Base-by-base conservation (phyloP, 192 early-diverging fungal genomes). In the Linnemannia schmuckeri region DNA sequence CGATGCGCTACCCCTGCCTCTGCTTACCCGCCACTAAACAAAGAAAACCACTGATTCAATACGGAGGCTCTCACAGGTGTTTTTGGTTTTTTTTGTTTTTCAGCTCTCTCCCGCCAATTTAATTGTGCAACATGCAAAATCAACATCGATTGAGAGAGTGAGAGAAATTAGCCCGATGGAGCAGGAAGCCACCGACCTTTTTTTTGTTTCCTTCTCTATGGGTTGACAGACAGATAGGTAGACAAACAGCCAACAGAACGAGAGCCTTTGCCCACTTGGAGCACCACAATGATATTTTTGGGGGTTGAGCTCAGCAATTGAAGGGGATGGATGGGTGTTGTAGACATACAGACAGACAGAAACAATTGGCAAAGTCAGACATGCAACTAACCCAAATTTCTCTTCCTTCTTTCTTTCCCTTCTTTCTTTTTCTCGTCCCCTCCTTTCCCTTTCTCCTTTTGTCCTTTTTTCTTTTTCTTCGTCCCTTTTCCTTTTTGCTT, bases 51-150 rank as follows among this genome's bases (percentile, higher is more conserved):
- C 61, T 66, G 61, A 66, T 30, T 66, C 61, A 57, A 15, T 27
- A 66, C 27, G 30, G 61, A 66, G 61, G 61, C 61, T 66, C 61
- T 66, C 30, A 63, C 57, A 35, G 10, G 10, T 66, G 61, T 9
- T 15, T 33, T n/a, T 30, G 22, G 49, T 52, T 55, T 55, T 9
- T 15, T 33, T 46, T 46, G 8, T 33, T 66, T 66, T 66, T 66
- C 61, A 66, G 61, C 61, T 27, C 61, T 66, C 61, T 66, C 61
- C 61, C 61, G 61, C 61, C 61, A 66, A 66, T 66, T 66, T 66
- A 66, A 33, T 66, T 66, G 27, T 66, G 61, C 61, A 66, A 33
- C 61, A 66, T 35, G 61, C 61, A 35, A 33, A 3, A 15, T 17
- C 61, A 66, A 1, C 61, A 66, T 30, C 27, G 27, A 33, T 30